Base-by-base conservation (phyloP, 2,329 filamentous ascomycete species). In the Ascochyta rabiei region DNA sequence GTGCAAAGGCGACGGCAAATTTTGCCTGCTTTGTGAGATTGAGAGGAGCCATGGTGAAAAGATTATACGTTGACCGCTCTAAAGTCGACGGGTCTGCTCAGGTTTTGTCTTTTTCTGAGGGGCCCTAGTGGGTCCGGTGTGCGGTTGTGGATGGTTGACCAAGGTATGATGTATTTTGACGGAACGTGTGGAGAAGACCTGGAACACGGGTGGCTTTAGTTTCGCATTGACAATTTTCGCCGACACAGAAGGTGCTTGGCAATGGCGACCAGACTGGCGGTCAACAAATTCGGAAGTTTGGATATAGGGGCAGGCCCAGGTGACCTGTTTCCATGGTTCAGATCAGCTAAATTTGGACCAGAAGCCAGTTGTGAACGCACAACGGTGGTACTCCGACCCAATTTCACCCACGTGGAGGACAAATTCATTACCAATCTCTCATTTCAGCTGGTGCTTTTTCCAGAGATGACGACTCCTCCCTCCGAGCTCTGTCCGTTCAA, bases 241-340 rank as follows among this genome's bases (percentile, higher is more conserved):
- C 54, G 54, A 57, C 44, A 52, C 54, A 52, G 53, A 50, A 56
- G 53, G 54, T 49, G 54, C 48, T 49, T 44, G 48, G 54, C 33
- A 45, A 51, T 58, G 51, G 56, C 50, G 56, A 54, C 51, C 43
- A 58, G 56, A 54, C 51, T 51, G 47, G 56, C 56, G 56, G 56
- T 58, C 56, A 55, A 55, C 47, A 49, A 35, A 38, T 41, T 52
- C 39, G 47, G 51, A 48, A 51, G 40, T 48, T 48, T 48, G 18
- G 48, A 35, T 47, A 53, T 57, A 57, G 54, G 48, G 48, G 54
- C n/a, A 56, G 18, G 53, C 48, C 43, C 53, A 56, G 53, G 38
- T 56, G 53, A 56, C 48, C 48, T 30, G 18, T 24, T 38, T 49
- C 40, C 35, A 16, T 47, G 53, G 53, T 34, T 35, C 43, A 26